These are phyloP conservation scores for Oxytropis ochrocephala DNA, from an alignment of 306 rosid species.

Conservation along the genomic window DNA sequence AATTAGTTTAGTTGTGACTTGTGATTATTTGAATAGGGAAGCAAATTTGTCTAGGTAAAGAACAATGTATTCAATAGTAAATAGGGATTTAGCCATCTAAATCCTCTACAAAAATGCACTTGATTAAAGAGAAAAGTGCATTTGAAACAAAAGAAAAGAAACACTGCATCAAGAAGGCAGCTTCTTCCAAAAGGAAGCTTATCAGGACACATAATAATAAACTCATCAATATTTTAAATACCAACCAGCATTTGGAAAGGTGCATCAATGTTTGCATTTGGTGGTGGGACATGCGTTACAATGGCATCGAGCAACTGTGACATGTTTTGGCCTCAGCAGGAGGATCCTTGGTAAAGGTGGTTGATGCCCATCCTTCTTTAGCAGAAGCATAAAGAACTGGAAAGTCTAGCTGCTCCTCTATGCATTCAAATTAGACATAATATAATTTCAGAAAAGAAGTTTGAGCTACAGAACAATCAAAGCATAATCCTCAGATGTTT, in stretches of 20 bases:
- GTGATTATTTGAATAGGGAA: neutral
- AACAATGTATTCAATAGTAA: neutral
- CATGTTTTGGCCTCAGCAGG: constrained; percentile 80
- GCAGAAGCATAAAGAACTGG: constrained; percentile 99
- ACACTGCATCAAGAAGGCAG: constrained; percentile 6
- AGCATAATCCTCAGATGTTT: constrained; percentile 11
- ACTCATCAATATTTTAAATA: constrained; percentile 23
- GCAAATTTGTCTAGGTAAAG: neutral
- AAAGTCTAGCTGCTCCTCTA: constrained; percentile 98
- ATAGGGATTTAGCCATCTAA: neutral
- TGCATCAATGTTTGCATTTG: constrained; percentile 55
- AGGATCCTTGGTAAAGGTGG: constrained; percentile 79
- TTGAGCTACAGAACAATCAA: constrained; percentile 4
- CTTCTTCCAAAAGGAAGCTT: constrained; percentile 15
- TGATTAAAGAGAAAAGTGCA: neutral
- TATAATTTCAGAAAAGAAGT: constrained; percentile 4
- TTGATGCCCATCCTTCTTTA: constrained; percentile 97
- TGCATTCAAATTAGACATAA: constrained; percentile 14
- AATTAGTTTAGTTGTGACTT: neutral
- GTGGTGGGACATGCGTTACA: constrained; percentile 61
- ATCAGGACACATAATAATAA: constrained; percentile 8
- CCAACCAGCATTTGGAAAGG: constrained; percentile 99
- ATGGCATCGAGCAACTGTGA: constrained; percentile 85
- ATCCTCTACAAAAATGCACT: neutral
- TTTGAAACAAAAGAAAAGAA: constrained; percentile 4